Evolutionary conservation across 106 monocot species (phyloP), one percentile per base, ranked within the genome.

Genomic region (Alisma plantagoaquatica): DNA sequence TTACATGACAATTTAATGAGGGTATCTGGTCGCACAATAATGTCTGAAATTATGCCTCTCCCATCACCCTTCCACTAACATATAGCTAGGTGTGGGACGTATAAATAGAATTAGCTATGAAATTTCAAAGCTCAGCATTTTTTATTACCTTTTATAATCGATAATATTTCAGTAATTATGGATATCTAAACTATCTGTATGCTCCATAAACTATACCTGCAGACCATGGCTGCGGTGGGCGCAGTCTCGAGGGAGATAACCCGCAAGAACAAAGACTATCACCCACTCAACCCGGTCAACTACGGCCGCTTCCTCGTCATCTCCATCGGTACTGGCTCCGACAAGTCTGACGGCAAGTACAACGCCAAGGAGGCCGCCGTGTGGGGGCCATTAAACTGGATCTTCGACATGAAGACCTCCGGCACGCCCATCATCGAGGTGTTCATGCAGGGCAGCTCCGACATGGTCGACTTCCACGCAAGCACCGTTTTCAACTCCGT

Each of bases 401-500:
- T 78, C 42, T 14, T 25, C 56, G 49, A 47, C 21, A 23, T 47
- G 3, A 59, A 57, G 4, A n/a, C n/a, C n/a, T n/a, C n/a, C n/a
- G 31, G 42, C 15, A 71, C 27, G 3, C 76, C 76, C 1, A 15
- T 77, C 53, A 27, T 53, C 29, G 53, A 53, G 2, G 30, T 29
- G 26, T 88, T 76, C 56, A 76, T 46, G 2, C 75, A 82, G 3
- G 60, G 61, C 26, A 71, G 66, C 25, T 55, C 61, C 15, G 76
- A 77, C 23, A 64, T 77, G 66, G 76, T 77, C 27, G 76, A 77
- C 38, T 59, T 77, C 49, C 76, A 77, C 35, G 22, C 46, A 1
- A 71, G 64, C 17, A 65, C 62, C 26, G 25, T 66, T 8, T 77
- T 77, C 48, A 42, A 77, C 19, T 65, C 76, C 0, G 54, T 77